Evolutionary conservation across 2,329 filamentous ascomycete species (phyloP).

Genomic region (Aspergillus clavatus): DNA sequence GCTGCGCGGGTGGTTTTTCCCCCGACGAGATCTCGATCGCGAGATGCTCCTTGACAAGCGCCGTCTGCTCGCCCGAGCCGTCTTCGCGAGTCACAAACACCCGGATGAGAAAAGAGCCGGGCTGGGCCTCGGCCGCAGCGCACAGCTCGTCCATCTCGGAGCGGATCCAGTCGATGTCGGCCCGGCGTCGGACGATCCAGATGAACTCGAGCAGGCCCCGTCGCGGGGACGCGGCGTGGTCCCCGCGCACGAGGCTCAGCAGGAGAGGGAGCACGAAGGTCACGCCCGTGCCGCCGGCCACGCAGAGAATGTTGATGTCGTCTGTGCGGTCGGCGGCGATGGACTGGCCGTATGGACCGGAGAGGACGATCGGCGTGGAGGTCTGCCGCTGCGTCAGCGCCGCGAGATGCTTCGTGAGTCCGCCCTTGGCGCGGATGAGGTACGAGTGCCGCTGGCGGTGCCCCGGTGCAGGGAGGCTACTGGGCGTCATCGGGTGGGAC

Average conservation of each 20-base stretch:
- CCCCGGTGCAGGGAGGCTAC: constrained; percentile 47
- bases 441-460: constrained; percentile 22
- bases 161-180: constrained; percentile 56
- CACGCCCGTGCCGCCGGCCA: constrained; percentile 57
- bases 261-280: constrained; percentile 54
- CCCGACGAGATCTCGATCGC: not conserved
- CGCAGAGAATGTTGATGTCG: constrained; percentile 41
- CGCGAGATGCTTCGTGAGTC: constrained; percentile 22
- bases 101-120: constrained; percentile 45
- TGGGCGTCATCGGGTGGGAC: constrained; percentile 65
- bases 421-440: constrained; percentile 49
- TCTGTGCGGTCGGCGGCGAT: constrained; percentile 43
- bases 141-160: constrained; percentile 52
- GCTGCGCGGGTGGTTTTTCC: constrained; percentile 10
- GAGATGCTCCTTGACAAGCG: not conserved
- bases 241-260: constrained; percentile 27
- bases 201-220: constrained; percentile 55
- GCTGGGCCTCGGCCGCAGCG: constrained; percentile 34
- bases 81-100: constrained; percentile 57
- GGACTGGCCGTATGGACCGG: constrained; percentile 58
- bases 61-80: constrained; percentile 3
- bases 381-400: constrained; percentile 18
- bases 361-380: constrained; percentile 55
- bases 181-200: constrained; percentile 56
- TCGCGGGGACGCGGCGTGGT: constrained; percentile 11